Base-by-base conservation (phyloP, 768 basidiomycete genomes). In the Epithele typhae region DNA sequence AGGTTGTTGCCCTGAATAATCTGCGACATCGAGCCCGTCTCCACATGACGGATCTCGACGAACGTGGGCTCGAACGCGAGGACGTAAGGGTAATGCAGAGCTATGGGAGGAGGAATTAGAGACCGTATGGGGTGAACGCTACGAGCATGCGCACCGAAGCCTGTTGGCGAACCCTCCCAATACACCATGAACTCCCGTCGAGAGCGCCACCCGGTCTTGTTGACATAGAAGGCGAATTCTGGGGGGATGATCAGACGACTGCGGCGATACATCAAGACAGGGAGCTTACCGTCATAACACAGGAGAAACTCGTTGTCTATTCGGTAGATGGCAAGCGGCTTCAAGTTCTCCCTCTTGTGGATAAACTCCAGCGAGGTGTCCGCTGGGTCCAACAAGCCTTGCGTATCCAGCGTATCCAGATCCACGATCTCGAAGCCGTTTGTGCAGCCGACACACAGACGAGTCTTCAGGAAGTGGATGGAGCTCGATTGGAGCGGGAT, bases 151-250 rank as follows among this genome's bases (percentile, higher is more conserved):
- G 60, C 63, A 96, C 95, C 96, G 59, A 99, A 98, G 30, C 87
- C 86, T 5, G 91, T 90, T 0, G 96, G 96, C 36, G 74, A 75
- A 8, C 96, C 96, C 66, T 98, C 95, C 96, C 96, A 99, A 53
- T 89, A 77, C 12, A 98, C 90, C 78, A 94, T 90, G 73, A 97
- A 98, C 47, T 91, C 84, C 52, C 81, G 86, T 43, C 90, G 74
- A 40, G 94, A 91, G 51, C 92, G 75, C 72, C 92, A 87, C 2
- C 96, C 96, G 52, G 84, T 94, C 72, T 90, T 92, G 68, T 98
- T 95, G 54, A 99, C 93, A 65, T 97, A 98, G 64, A 99, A 98
- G 0, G 96, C 96, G 63, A 97, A 99, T 68, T 98, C 96, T 96
- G 56, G 27, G 32, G 25, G 44, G 30, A 41, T n/a, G 24, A 55